Evolutionary conservation across 2,329 filamentous ascomycete genomes (phyloP), one percentile per base, ranked within the genome.

Genomic region (Fusarium nygamai): DNA sequence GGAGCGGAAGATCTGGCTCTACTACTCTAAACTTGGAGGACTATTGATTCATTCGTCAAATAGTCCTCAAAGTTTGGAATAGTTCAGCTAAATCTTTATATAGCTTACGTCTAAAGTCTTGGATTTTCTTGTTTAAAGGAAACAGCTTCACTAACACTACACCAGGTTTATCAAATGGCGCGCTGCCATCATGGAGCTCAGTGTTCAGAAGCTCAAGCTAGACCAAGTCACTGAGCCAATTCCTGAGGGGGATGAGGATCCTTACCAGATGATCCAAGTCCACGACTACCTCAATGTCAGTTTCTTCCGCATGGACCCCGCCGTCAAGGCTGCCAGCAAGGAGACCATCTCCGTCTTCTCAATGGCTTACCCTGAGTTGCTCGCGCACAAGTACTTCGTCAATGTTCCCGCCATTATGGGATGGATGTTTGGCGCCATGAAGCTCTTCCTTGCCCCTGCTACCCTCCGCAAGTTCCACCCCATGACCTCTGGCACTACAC

Each of bases 401-500:
- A 98, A 98, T 79, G 94, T 98, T 11, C 96, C 96, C 0, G 84
- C 92, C 64, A 87, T 98, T 78, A 98, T 98, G 95, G 93, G 94
- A 64, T 98, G 95, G 88, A 89, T 95, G 81, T 95, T 93, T 81
- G 86, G 87, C 27, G 88, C 92, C 61, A 92, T 95, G 86, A 95
- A 94, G 85, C 83, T 94, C 24, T 92, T 95, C 81, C 86, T 95
- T 48, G 90, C 92, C 36, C 87, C 91, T 57, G 92, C 92, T 79
- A 95, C 93, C 2, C 88, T 93, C 74, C 92, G 92, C 85, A 95
- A 95, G 81, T 94, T 95, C 84, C 92, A 94, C 79, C 93, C 93
- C 51, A 90, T 95, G 85, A 87, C 88, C 72, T 93, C 93, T 77
- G 95, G 95, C 29, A 89, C 85, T 48, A 90, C 89, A 64, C 86